Evolutionary conservation across 2,329 filamentous ascomycete species (phyloP).

Genomic region (Phoma herbarum): DNA sequence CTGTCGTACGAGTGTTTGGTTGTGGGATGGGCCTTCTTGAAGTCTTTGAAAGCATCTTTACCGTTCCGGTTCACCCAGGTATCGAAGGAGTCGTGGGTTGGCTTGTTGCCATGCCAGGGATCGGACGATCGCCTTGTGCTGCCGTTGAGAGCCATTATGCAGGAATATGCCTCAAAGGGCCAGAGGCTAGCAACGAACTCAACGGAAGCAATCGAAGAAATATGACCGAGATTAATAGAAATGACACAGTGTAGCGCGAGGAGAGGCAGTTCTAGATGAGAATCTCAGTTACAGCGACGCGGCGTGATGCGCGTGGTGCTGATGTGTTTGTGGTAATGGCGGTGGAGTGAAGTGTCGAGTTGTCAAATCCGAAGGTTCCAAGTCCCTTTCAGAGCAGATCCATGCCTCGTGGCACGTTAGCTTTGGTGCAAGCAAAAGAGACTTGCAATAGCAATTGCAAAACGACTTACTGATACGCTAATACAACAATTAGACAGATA

Average conservation of each 20-base stretch:
- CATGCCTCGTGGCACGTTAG: constrained; percentile 49
- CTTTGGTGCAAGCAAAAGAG: constrained; percentile 26
- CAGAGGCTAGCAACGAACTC: constrained; percentile 1
- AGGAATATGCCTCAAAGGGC: constrained; percentile 16
- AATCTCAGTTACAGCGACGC: constrained; percentile 24
- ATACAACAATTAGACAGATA: constrained; percentile 19
- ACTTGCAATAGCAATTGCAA: constrained; percentile 20
- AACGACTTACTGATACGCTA: constrained; percentile 29
- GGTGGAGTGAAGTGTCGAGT: constrained; percentile 42
- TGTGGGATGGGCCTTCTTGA: constrained; percentile 33
- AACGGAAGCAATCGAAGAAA: constrained; percentile 7
- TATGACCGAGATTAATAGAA: constrained; percentile 13
- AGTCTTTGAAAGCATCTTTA: constrained; percentile 32
- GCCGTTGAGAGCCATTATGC: constrained; percentile 16
- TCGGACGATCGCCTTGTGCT: constrained; percentile 7
- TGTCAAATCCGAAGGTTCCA: constrained; percentile 38
- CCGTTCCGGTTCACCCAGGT: constrained; percentile 12
- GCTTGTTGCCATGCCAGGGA: constrained; percentile 2
- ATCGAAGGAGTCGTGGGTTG: constrained; percentile 13
- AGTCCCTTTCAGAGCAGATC: constrained; percentile 44
- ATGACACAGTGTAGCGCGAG: constrained; percentile 18
- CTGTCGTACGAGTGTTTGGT: constrained; percentile 42
- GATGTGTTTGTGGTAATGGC: constrained; percentile 34
- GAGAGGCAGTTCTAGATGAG: constrained; percentile 15
- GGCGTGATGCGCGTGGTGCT: constrained; percentile 33